Evolutionary conservation across 306 rosid genomes (phyloP), one percentile per base, ranked within the genome.

Genomic region (Macrotyloma uniflorum): DNA sequence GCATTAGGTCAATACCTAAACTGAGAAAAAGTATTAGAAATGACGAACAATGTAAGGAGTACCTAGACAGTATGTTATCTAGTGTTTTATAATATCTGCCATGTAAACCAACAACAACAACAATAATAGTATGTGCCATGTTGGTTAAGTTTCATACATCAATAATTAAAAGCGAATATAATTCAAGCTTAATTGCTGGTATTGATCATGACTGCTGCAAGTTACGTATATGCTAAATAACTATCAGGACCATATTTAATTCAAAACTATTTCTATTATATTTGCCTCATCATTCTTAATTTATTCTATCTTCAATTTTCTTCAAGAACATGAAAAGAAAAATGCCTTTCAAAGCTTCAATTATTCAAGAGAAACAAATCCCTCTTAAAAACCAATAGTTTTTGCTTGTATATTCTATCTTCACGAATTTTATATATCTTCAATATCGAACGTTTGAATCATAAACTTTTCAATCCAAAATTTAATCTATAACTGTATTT

Each of bases 1-100:
- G 36, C 67, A 40, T 30, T 81, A 81, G 90, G 98, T 91, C 96
- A 89, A 91, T 83, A 91, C 93, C 98, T 89, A 91, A 91, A 93
- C 88, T 82, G 70, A 85, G 85, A 87, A 64, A 83, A 84, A 67
- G 10, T 36, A 78, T 77, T 42, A 33, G 78, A 69, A 42, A 68
- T 75, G 59, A 59, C 77, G 67, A 43, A 79, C 68, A 82, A 82
- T 36, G 42, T 26, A 68, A 75, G 40, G 18, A 67, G 78, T 50
- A 70, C 78, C 82, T 54, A 78, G 74, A 75, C 23, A 72, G 68
- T 83, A 80, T 84, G 76, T 82, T 67, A 70, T 81, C 64, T 81
- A 47, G 70, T 35, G 45, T 45, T 23, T 75, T 77, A 16, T 53
- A 81, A 32, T 75, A 62, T 62, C 49, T 38, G 53, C 57, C 65